Evolutionary conservation across 345 rosid species (phyloP), one percentile per base, ranked within the genome.

Genomic region (Salix dunnii): DNA sequence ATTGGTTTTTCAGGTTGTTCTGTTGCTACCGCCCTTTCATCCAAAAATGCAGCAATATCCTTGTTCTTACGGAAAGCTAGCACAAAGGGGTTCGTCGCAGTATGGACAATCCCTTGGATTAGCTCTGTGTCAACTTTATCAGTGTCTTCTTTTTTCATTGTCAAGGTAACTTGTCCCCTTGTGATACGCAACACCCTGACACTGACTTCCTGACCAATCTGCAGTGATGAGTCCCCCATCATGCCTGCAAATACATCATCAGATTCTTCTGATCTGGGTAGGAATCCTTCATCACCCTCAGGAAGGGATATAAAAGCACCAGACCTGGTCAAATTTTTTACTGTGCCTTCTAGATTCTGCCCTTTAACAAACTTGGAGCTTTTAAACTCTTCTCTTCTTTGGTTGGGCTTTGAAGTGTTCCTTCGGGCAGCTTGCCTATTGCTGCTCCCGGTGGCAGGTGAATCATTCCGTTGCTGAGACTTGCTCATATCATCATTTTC

Each of bases 261-360:
- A 55, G 92, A 74, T 86, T 90, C 99, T 84, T 95, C 97, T 69
- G 90, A 78, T 4, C 80, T 38, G 2, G 99, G 97, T 25, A 93
- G 79, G 84, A 95, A 93, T 77, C 99, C 97, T 84, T 95, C 97
- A 78, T 90, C 97, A 8, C 96, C 96, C 78, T 89, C 97, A 2
- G 97, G 93, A 46, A 95, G 94, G 23, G 94, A 81, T 40, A 94
- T 89, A 82, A 94, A 92, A 68, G 97, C 87, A 48, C 99, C 97
- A 17, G 94, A 82, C 81, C 94, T 85, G 38, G 89, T 81, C 67
- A 91, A 74, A 79, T 89, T 92, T 86, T 95, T 92, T 48, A 92
- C 95, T 0, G 89, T 88, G 42, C 97, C 99, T 43, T 85, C 90
- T 68, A 93, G 81, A n/a, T 88, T 91, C 87, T 93, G 97, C 77